Conservation (phyloP, 495 filamentous ascomycete genomes). For the Neurospora hispaniola region DNA sequence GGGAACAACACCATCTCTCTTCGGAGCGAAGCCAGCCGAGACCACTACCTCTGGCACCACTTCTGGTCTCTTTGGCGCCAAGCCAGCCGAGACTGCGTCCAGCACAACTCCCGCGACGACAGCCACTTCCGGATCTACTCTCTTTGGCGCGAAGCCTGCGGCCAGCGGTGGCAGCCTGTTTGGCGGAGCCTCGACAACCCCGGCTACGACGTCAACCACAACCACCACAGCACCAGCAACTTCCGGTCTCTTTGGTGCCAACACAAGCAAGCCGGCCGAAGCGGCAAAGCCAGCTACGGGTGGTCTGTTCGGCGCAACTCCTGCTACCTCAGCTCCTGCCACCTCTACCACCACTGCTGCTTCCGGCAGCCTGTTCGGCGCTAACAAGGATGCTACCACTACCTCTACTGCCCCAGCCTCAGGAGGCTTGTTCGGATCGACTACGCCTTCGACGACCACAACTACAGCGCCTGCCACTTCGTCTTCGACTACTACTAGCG, state of each 20-base stretch:
- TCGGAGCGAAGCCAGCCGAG: neutral
- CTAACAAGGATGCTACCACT: neutral
- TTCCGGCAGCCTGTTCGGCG: slow-evolving; percentile 2
- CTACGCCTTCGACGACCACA: slow-evolving; percentile 9
- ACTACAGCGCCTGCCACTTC: slow-evolving; percentile 4
- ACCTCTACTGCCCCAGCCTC: neutral
- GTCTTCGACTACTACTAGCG: slow-evolving; percentile 1
- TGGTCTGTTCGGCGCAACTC: neutral
- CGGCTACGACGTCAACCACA: slow-evolving; percentile 9
- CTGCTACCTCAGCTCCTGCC: neutral
- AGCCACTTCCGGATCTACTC: neutral
- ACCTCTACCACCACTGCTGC: neutral
- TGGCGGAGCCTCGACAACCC: slow-evolving; percentile 6
- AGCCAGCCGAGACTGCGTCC: neutral
- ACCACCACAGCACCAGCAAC: slow-evolving; percentile 5
- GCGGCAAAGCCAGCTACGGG: neutral
- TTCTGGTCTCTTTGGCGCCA: slow-evolving; percentile 1
- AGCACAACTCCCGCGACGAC: slow-evolving; percentile 2
- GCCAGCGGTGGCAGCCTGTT: neutral
- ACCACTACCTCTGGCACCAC: neutral
- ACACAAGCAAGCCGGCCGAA: slow-evolving; percentile 11
- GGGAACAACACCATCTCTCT: slow-evolving; percentile 2
- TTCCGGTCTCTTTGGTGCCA: slow-evolving; percentile 14
- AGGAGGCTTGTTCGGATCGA: slow-evolving; percentile 1
- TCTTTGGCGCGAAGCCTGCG: neutral